Evolutionary conservation across 352 stramenopile genomes (phyloP).

Genomic region (Plasmopara viticola): DNA sequence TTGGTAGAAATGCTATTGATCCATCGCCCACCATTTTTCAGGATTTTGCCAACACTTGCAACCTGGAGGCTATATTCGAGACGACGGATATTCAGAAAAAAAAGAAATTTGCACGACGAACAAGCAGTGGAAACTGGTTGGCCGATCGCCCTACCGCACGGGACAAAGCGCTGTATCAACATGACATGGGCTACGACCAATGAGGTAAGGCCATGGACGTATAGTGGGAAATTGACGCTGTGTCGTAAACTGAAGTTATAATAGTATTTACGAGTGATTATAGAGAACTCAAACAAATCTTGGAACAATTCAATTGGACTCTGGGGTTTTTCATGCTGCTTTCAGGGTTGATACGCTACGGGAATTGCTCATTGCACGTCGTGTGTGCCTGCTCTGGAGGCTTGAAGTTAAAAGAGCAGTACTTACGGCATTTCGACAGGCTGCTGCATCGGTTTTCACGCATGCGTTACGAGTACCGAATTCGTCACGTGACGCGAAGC

Average conservation of each 20-base stretch:
- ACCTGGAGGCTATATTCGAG: slow-evolving; percentile 82
- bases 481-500: slow-evolving; percentile 29
- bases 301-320: slow-evolving; percentile 3
- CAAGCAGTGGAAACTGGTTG: slow-evolving; percentile 83
- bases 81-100: slow-evolving; percentile 65
- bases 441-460: slow-evolving; percentile 6
- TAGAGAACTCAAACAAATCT: slow-evolving; percentile 15
- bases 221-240: slow-evolving; percentile 17
- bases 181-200: slow-evolving; percentile 72
- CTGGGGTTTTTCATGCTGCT: slow-evolving; percentile 18
- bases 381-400: slow-evolving; percentile 11
- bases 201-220: slow-evolving; percentile 17
- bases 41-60: slow-evolving; percentile 79
- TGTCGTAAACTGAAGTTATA: slow-evolving; percentile 18
- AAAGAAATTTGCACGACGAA: slow-evolving; percentile 70
- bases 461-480: slow-evolving; percentile 25
- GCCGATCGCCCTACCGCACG: slow-evolving; percentile 66
- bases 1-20: slow-evolving; percentile 64
- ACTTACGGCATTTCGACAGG: slow-evolving; percentile 11
- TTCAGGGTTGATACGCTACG: slow-evolving; percentile 15
- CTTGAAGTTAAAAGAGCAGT: slow-evolving; percentile 1
- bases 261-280: slow-evolving; percentile 32
- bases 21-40: slow-evolving; percentile 76
- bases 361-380: slow-evolving; percentile 3
- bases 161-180: slow-evolving; percentile 76